Evolutionary conservation across 495 filamentous ascomycete genomes (phyloP), one percentile per base, ranked within the genome.

Genomic region (Beverwykella pulmonaria): DNA sequence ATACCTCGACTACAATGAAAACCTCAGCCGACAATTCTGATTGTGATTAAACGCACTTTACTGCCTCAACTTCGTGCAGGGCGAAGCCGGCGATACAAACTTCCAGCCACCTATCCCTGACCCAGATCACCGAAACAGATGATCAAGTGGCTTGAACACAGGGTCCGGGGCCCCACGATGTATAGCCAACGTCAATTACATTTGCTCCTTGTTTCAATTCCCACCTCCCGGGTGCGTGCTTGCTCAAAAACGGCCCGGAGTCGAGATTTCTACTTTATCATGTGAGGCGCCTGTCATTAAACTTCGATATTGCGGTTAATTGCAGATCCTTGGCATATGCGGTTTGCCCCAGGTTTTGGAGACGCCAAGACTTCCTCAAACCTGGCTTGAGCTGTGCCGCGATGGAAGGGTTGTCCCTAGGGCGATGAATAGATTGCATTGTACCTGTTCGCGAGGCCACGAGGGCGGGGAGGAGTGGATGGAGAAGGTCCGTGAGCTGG

Each of bases 31-130:
- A 46, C n/a, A 29, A 67, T 62, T 32, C 47, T 17, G 12, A 34
- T 30, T 49, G 20, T 67, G 25, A 67, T 67, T 67, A 57, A 56
- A 29, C 14, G 1, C 47, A 61, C 55, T 67, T 27, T 67, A 67
- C 50, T 26, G 15, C 27, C 5, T 67, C 65, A 39, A 39, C 30
- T 27, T 52, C 10, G 17, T 55, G 50, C 65, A 67, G 49, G 55
- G 25, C 39, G 34, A 56, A 53, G 52, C 47, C 63, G 52, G 26
- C 32, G 49, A 29, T 9, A 17, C 20, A 29, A 6, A 17, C 15
- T 54, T 23, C 44, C 25, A 57, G 47, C 36, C 34, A 32, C 49
- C 2, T 27, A 29, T 19, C 23, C 39, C 48, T 17, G 62, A 39
- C 46, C 53, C 39, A 46, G 53, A 59, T 52, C 47, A 23, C n/a